A percentile compares a stretch with the other conserved stretches of the same genome.
phyloP scores from a whole-genome alignment of 805 yeast genomes.

The Yamadazyma phyllophila region DNA sequence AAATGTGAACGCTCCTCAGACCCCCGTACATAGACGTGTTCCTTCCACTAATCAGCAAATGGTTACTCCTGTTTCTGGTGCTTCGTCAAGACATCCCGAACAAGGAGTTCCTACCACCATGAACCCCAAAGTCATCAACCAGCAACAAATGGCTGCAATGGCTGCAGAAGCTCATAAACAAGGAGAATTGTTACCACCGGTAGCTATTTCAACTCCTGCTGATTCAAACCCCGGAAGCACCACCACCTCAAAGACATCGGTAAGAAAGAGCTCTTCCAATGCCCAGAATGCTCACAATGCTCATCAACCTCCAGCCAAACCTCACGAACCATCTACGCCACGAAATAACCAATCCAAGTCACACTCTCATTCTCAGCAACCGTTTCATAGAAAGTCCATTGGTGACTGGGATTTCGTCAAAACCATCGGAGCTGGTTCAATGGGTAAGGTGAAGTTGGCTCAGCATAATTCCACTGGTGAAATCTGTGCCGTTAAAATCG shows the following conservation, averaged over 20 bases:
- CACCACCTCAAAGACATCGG: slow-evolving; percentile 8
- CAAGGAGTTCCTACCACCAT: slow-evolving; percentile 3
- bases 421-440: slow-evolving; percentile 97
- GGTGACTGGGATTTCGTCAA: slow-evolving; percentile 97
- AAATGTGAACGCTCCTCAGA: slow-evolving; percentile 8
- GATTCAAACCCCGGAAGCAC: slow-evolving; percentile 9
- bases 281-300: background rate
- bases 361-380: slow-evolving; percentile 25
- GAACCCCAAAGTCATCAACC: slow-evolving; percentile 12
- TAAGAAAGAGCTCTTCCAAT: slow-evolving; percentile 3
- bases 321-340: slow-evolving; percentile 2
- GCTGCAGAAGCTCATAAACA: background rate
- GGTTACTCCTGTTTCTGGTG: slow-evolving; percentile 9
- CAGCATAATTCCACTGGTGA: slow-evolving; percentile 77
- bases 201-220: slow-evolving; percentile 17
- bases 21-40: slow-evolving; percentile 13
- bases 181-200: slow-evolving; percentile 32
- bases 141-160: slow-evolving; percentile 4
- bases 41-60: slow-evolving; percentile 9
- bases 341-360: background rate
- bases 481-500: slow-evolving; percentile 88
- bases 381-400: slow-evolving; percentile 79
- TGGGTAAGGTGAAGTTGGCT: slow-evolving; percentile 98
- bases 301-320: background rate
- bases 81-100: too few species aligned